phyloP scores from a whole-genome alignment of 495 filamentous ascomycete genomes.

The Rhypophila decipiens region DNA sequence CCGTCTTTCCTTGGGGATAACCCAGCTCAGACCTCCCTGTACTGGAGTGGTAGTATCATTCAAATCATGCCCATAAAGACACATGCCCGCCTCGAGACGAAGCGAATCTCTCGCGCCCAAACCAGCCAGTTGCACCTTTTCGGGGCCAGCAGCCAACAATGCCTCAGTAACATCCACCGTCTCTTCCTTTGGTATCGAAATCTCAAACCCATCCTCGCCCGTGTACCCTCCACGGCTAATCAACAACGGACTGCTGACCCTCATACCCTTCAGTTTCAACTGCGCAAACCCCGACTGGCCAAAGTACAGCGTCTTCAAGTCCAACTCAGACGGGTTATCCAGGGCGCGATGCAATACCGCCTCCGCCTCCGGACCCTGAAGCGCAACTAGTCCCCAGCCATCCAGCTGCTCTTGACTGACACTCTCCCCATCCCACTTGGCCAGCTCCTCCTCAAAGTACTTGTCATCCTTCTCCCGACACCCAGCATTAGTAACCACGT shows the following conservation, averaged over 20 bases:
- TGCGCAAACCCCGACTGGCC: constrained; percentile 58
- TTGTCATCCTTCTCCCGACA: constrained; percentile 79
- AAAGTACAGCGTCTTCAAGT: constrained; percentile 71
- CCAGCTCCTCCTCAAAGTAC: constrained; percentile 62
- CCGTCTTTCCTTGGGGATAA: constrained; percentile 72
- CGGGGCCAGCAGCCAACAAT: constrained; percentile 55
- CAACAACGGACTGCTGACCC: constrained; percentile 51
- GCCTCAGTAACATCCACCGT: constrained; percentile 50
- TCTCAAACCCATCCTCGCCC: constrained; percentile 97
- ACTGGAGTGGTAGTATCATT: constrained; percentile 84
- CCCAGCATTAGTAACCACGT: constrained; percentile 94
- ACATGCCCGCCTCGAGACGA: constrained; percentile 94
- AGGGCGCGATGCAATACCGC: constrained; percentile 54
- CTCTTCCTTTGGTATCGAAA: constrained; percentile 64
- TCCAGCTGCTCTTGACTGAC: constrained; percentile 52
- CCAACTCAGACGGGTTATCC: constrained; percentile 36
- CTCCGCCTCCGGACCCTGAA: constrained; percentile 78
- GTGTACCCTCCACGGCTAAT: constrained; percentile 91
- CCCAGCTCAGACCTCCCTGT: constrained; percentile 76
- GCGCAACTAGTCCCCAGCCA: constrained; percentile 72
- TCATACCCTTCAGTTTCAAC: constrained; percentile 31
- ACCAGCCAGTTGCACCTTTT: constrained; percentile 70
- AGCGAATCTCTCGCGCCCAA: constrained; percentile 88
- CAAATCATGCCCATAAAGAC: constrained; percentile 95
- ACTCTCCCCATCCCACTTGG: constrained; percentile 45